Base-by-base conservation (phyloP, 2,329 filamentous ascomycete species). In the Magnaporthiopsis rhizophila region DNA sequence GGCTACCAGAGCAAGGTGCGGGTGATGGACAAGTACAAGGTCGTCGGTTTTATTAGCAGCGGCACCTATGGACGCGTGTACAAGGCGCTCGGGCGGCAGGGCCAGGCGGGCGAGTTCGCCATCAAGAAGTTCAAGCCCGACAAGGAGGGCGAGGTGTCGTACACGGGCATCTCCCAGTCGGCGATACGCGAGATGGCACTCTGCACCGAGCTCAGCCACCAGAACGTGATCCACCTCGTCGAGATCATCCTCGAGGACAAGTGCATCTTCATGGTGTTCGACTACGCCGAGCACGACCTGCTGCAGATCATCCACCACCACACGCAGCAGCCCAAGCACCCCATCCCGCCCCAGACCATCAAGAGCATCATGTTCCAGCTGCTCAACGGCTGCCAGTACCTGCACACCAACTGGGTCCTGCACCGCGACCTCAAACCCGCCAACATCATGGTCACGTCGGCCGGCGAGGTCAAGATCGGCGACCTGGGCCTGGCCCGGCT, bases 61-160 rank as follows among this genome's bases (percentile, higher is more conserved):
- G 95, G 95, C 60, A 99, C 95, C 21, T 99, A 99, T 84, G 95
- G 95, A 50, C 89, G 95, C 38, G 95, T 99, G 9, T 99, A 98
- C 85, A 99, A 99, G 75, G 95, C 95, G 24, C 81, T 92, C 58
- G 87, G 91, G 70, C 87, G 89, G 68, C 84, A 89, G 79, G 86
- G 87, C 70, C 80, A 88, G 74, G 78, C 86, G 62, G 90, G 91
- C 67, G 92, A 97, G 72, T 97, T 97, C 73, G 95, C 95, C 70
- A 99, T 99, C 81, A 99, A 99, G 75, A 99, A 99, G 85, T 97
- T 97, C 85, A 97, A 97, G 80, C 93, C 93, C 9, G 95, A 99
- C 77, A 99, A 98, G 79, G 95, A 99, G 78, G 95, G 95, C 65
- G 95, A 99, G 71, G 81, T 97, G 60, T 90, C 96, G 71, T 99